A percentile compares a stretch with the other conserved stretches of the same genome.
These are phyloP conservation scores for Sugiyamaella marilandica DNA, from an alignment of 805 yeast species.

Conservation along the genomic window DNA sequence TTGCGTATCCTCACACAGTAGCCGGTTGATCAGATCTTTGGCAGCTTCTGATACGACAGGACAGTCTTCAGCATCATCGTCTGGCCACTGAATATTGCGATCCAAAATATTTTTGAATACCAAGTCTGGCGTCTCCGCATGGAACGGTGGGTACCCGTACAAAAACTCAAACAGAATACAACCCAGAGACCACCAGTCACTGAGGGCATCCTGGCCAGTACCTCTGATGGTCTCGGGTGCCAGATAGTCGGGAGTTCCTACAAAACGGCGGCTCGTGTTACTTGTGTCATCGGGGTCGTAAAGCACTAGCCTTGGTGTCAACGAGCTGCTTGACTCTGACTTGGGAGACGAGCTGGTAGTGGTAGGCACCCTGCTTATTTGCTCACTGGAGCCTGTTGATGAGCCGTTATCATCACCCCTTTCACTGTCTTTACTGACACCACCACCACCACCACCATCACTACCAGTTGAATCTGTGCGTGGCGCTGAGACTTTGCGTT, in stretches of 20 bases:
- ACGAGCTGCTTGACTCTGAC: slow-evolving; percentile 4
- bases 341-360: slow-evolving; percentile 1
- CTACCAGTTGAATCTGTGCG: slow-evolving; percentile 13
- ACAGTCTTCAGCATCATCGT: slow-evolving; percentile 22
- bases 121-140: slow-evolving; percentile 67
- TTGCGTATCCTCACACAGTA: slow-evolving; percentile 60
- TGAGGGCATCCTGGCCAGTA: slow-evolving; percentile 69
- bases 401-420: slow-evolving; percentile 24
- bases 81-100: slow-evolving; percentile 83
- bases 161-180: slow-evolving; percentile 89
- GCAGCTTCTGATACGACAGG: slow-evolving; percentile 53
- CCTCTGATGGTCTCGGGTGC: slow-evolving; percentile 96
- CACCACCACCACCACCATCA: slow-evolving; percentile 2
- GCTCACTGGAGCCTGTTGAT: background rate
- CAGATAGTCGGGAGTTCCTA: slow-evolving; percentile 96
- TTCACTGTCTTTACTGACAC: slow-evolving; percentile 8
- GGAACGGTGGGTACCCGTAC: slow-evolving; percentile 94
- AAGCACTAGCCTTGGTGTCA: slow-evolving; percentile 31
- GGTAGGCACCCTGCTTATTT: background rate
- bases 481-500: background rate
- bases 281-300: slow-evolving; percentile 65
- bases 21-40: slow-evolving; percentile 60
- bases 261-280: slow-evolving; percentile 56
- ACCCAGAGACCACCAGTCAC: slow-evolving; percentile 99
- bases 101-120: slow-evolving; percentile 78